A percentile compares a stretch with the other conserved stretches of the same genome.
These are phyloP conservation scores for Rutidosis leptorrhynchoides DNA, from an alignment of 129 eudicot genomes.

Conservation along the genomic window DNA sequence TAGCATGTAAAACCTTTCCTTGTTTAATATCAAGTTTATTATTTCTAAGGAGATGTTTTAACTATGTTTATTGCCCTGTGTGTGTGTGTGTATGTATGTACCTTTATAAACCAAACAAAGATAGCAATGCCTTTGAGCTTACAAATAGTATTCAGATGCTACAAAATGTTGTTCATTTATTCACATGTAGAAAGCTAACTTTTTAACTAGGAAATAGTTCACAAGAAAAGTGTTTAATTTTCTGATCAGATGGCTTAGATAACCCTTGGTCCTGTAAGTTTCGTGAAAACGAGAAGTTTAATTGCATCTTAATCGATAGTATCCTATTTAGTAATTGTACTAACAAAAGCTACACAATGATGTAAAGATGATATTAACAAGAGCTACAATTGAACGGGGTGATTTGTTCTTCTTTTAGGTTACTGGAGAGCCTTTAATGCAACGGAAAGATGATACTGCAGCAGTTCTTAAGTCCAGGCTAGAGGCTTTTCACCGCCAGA, in stretches of 20 bases:
- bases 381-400: no score
- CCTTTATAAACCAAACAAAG: not conserved
- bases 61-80: not conserved
- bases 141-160: constrained; percentile 6
- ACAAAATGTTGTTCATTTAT: not conserved
- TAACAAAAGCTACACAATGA: not conserved
- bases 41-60: not conserved
- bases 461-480: constrained; percentile 92
- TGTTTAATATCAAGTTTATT: not conserved
- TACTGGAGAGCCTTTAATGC: constrained; percentile 93
- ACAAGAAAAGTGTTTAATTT: not conserved
- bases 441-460: constrained; percentile 96
- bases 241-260: not conserved
- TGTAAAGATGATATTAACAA: no score
- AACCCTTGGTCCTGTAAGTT: not conserved
- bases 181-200: not conserved
- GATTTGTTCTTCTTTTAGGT: constrained; percentile 44
- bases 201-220: not conserved
- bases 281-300: not conserved
- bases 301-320: not conserved
- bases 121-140: constrained; percentile 1
- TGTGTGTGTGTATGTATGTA: not conserved
- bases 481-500: constrained; percentile 85
- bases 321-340: not conserved
- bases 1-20: not conserved